Evolutionary conservation across 306 rosid species (phyloP).

Genomic region (Sindora glabra): DNA sequence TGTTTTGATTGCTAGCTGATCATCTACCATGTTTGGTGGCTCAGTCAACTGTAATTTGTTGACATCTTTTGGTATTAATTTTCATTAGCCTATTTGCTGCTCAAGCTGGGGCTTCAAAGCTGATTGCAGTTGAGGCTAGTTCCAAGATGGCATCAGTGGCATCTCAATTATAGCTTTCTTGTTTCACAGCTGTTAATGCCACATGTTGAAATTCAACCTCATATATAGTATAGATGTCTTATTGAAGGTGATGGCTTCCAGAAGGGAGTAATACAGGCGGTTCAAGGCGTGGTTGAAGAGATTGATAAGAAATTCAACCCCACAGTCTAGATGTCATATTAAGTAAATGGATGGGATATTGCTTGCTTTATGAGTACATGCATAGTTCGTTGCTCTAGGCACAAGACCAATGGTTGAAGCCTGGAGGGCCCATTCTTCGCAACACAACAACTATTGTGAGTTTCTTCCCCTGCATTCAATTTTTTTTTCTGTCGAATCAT

Average conservation of each 20-base stretch:
- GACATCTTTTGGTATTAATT: neutral
- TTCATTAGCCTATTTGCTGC: constrained; percentile 72
- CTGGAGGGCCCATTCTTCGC: constrained; percentile 92
- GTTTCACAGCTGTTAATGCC: neutral
- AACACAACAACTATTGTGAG: constrained; percentile 92
- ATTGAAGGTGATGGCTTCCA: constrained; percentile 23
- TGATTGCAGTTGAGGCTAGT: constrained; percentile 91
- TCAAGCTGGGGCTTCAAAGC: constrained; percentile 77
- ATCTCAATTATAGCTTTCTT: constrained; percentile 45
- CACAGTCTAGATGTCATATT: constrained; percentile 74
- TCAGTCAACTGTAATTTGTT: neutral
- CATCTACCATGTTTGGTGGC: neutral
- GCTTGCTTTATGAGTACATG: constrained; percentile 89
- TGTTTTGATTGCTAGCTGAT: neutral
- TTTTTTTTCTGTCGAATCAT: neutral
- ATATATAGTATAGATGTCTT: constrained; percentile 21
- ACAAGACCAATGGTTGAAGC: constrained; percentile 85
- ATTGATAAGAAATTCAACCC: constrained; percentile 65
- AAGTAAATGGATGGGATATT: constrained; percentile 99
- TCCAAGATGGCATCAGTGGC: constrained; percentile 93
- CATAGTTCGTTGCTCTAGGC: constrained; percentile 88
- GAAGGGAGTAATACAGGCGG: constrained; percentile 61
- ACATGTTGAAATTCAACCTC: neutral
- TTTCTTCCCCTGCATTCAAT: neutral
- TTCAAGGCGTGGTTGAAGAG: constrained; percentile 75